These are phyloP conservation scores for Claviceps cyperi DNA, from an alignment of 2,329 filamentous ascomycete species.

Conservation along the genomic window DNA sequence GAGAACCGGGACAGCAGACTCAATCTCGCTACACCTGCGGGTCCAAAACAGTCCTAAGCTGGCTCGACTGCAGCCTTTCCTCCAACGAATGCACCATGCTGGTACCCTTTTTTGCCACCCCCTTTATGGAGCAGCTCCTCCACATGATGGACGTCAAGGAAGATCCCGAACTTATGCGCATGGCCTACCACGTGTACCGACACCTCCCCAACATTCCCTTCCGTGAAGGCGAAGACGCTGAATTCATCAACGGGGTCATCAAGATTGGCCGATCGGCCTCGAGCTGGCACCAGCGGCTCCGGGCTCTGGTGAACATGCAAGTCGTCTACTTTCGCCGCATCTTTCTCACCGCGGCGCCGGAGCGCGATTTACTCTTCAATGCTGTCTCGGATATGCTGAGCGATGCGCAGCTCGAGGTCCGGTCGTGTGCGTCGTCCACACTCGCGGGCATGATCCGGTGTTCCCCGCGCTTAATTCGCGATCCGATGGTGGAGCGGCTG, in stretches of 20 bases:
- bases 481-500: constrained; percentile 60
- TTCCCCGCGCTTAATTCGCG: constrained; percentile 67
- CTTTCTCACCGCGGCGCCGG: constrained; percentile 63
- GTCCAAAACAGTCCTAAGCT: constrained; percentile 88
- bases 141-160: constrained; percentile 99
- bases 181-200: constrained; percentile 93
- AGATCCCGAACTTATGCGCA: constrained; percentile 83
- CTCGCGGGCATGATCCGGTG: constrained; percentile 96
- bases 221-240: constrained; percentile 66
- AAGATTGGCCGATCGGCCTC: constrained; percentile 70
- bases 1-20: constrained; percentile 76
- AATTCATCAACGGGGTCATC: constrained; percentile 75
- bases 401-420: constrained; percentile 84
- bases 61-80: constrained; percentile 82
- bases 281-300: constrained; percentile 90
- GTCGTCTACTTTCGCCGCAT: constrained; percentile 95
- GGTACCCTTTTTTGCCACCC: constrained; percentile 75
- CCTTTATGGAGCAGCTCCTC: constrained; percentile 81
- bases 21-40: constrained; percentile 90
- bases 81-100: constrained; percentile 89
- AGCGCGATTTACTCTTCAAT: constrained; percentile 70
- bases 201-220: constrained; percentile 94
- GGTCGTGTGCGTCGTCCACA: constrained; percentile 81
- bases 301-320: constrained; percentile 95
- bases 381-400: constrained; percentile 94